phyloP scores from a whole-genome alignment of 192 early-diverging fungal genomes.

The Mortierella hygrophila region DNA sequence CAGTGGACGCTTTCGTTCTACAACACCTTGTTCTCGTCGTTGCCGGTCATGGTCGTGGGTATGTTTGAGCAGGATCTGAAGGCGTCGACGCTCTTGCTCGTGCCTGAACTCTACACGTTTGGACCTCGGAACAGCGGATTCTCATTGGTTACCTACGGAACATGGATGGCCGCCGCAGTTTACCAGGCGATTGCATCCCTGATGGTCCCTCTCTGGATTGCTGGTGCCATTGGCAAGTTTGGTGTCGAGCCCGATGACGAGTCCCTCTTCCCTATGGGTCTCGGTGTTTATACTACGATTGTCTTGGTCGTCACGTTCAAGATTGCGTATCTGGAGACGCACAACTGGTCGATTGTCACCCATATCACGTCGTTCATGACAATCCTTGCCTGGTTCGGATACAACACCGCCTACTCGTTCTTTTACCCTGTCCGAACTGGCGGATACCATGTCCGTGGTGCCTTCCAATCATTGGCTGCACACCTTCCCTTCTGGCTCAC shows the following conservation, averaged over 20 bases:
- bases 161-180: slow-evolving; percentile 69
- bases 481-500: slow-evolving; percentile 70
- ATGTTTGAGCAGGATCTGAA: slow-evolving; percentile 89
- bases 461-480: slow-evolving; percentile 60
- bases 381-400: slow-evolving; percentile 71
- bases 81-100: slow-evolving; percentile 68
- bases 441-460: slow-evolving; percentile 69
- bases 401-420: slow-evolving; percentile 72
- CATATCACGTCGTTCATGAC: slow-evolving; percentile 70
- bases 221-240: slow-evolving; percentile 54
- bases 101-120: slow-evolving; percentile 80
- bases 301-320: slow-evolving; percentile 78
- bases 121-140: slow-evolving; percentile 70
- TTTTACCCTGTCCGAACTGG: slow-evolving; percentile 65
- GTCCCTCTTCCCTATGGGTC: slow-evolving; percentile 68
- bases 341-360: slow-evolving; percentile 71
- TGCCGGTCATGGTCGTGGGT: slow-evolving; percentile 84
- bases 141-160: slow-evolving; percentile 63
- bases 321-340: slow-evolving; percentile 78
- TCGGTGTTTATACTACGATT: slow-evolving; percentile 70
- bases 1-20: slow-evolving; percentile 85
- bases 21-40: slow-evolving; percentile 85
- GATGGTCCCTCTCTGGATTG: slow-evolving; percentile 65
- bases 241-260: slow-evolving; percentile 60
- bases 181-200: slow-evolving; percentile 66